Evolutionary conservation across 352 stramenopile genomes (phyloP).

Genomic region (Globisporangium emineosum): DNA sequence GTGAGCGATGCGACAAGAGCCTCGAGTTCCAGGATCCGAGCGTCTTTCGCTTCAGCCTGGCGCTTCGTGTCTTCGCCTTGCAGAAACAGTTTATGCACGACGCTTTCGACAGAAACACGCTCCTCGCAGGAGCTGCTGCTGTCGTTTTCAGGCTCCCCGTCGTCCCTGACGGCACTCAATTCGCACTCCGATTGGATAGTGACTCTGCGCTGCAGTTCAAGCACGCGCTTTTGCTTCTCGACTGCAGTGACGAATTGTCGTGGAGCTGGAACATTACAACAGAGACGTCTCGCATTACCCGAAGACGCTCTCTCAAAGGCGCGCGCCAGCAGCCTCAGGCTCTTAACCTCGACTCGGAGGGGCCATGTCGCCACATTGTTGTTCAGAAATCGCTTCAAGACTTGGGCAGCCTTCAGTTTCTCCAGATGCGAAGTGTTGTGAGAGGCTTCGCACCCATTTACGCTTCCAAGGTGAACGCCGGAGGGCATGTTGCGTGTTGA

Average conservation of each 20-base stretch:
- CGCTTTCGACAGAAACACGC: slow-evolving; percentile 28
- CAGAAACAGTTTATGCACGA: slow-evolving; percentile 30
- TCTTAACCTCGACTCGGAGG: slow-evolving; percentile 14
- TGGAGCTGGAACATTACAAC: not conserved
- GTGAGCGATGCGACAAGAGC: slow-evolving; percentile 15
- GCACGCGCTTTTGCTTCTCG: slow-evolving; percentile 9
- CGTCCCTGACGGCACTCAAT: no score
- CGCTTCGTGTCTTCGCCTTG: slow-evolving; percentile 19
- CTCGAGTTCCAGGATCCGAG: slow-evolving; percentile 27
- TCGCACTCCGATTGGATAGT: no score
- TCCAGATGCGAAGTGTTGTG: no score
- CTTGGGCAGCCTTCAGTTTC: no score
- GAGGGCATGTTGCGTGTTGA: no score
- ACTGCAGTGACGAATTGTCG: not conserved
- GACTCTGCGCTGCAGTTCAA: slow-evolving; percentile 8
- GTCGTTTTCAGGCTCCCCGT: no score
- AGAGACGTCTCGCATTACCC: not conserved
- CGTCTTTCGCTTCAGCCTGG: slow-evolving; percentile 13
- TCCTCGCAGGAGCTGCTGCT: slow-evolving; percentile 20
- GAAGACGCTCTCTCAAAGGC: slow-evolving; percentile 16
- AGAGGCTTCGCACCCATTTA: no score
- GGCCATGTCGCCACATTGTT: slow-evolving; percentile 15
- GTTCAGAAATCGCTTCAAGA: slow-evolving; percentile 21
- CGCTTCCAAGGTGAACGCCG: no score
- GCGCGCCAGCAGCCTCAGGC: slow-evolving; percentile 11